Base-by-base conservation (phyloP, 805 yeast genomes). In the Cephaloascus fragrans region DNA sequence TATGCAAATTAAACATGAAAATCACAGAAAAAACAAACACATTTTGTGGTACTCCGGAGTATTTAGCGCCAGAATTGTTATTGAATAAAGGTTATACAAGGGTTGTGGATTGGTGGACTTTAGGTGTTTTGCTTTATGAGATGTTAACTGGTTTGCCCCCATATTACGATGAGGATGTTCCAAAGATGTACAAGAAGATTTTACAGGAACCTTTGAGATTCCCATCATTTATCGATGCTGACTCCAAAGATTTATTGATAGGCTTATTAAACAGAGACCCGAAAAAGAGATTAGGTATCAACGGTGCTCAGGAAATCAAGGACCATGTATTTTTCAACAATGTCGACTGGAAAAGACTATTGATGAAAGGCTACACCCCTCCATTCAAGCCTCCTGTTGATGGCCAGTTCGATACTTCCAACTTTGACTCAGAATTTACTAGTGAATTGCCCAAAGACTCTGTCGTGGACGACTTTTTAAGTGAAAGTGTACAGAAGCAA, bases 111-210 rank as follows among this genome's bases (percentile, higher is more conserved):
- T 93, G 96, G 90, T 93, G 98, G 98, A 93, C 98, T 1, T 68
- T 93, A 49, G 98, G 98, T 33, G 89, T 90, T 15, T 68, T 93
- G 39, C 67, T 93, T 35, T 93, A 87, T 57, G 98, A 90, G 55
- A 93, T 93, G 98, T 68, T 93, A 44, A 88, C 97, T 1, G 96
- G 97, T 1, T 71, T 93, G 48, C 98, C 98, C 3, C 98, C 98
- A 32, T 93, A 87, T 57, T 93, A 87, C 57, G 97, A 93, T 56
- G 96, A 89, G 55, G 93, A 89, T 59, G 83, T 84, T 4, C 82
- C 88, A 42, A 79, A 79, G 34, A 93, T 93, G 98, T 93, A 93
- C 67, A 78, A 84, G 52, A 93, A 90, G 64, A 93, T 93, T 47
- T 63, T 93, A 42, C 86, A 85, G 57, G 90, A 88, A 50, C 94